These are phyloP conservation scores for Ostreobium quekettii DNA, from an alignment of 139 green algal species.

Conservation along the genomic window DNA sequence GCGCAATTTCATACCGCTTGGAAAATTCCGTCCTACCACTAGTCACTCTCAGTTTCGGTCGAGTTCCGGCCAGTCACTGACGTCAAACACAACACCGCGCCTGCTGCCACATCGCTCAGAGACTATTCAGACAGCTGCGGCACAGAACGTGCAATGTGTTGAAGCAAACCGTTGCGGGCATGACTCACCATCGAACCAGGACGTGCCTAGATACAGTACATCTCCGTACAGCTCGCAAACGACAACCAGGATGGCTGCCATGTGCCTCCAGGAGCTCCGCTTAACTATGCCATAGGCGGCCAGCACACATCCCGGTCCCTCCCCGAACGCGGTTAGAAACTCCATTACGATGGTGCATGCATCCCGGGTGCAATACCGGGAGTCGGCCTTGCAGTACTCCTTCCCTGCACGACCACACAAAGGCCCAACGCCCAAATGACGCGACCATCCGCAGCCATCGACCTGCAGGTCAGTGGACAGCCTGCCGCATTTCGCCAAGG, in stretches of 20 bases:
- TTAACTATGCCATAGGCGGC: conserved; percentile 43
- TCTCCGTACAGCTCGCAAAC: conserved; percentile 84
- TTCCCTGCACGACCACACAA: conserved; percentile 54
- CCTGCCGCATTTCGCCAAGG: background rate
- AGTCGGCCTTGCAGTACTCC: conserved; percentile 85
- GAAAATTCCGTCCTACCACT: too few relatives aligned
- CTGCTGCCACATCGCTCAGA: too few relatives aligned
- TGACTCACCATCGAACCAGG: conserved; percentile 53
- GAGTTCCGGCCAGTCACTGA: too few relatives aligned
- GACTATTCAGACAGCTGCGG: too few relatives aligned
- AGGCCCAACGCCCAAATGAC: too few relatives aligned
- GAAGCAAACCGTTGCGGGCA: too few relatives aligned
- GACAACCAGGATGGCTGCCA: conserved; percentile 58
- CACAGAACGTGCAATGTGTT: too few relatives aligned
- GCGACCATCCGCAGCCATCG: too few relatives aligned
- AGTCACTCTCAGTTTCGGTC: too few relatives aligned
- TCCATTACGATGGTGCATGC: conserved; percentile 80
- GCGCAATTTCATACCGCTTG: too few relatives aligned
- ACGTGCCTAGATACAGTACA: conserved; percentile 80
- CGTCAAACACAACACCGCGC: too few relatives aligned
- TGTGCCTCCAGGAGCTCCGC: conserved; percentile 48
- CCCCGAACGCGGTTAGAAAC: conserved; percentile 67
- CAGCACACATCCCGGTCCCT: conserved; percentile 63
- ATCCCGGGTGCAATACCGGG: conserved; percentile 73
- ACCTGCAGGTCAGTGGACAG: background rate